Evolutionary conservation across 495 filamentous ascomycete species (phyloP).

Genomic region (Neurospora sp.): DNA sequence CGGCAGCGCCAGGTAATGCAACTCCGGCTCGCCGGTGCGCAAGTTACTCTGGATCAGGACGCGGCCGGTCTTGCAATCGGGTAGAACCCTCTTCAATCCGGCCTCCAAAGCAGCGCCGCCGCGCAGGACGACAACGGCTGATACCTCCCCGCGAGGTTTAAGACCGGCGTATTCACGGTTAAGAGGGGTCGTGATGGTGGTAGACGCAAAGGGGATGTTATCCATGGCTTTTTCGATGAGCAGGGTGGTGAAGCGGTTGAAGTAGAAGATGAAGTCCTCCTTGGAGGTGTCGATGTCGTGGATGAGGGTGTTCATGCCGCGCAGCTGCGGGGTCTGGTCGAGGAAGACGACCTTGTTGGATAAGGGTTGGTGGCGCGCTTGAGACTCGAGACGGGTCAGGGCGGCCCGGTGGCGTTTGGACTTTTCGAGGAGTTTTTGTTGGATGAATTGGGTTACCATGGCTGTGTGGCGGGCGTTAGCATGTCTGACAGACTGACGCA

Average conservation of each 20-base stretch:
- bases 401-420: conserved; percentile 71
- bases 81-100: conserved; percentile 77
- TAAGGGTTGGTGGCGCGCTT: conserved; percentile 58
- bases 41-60: conserved; percentile 84
- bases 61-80: conserved; percentile 82
- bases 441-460: conserved; percentile 87
- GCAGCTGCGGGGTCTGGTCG: conserved; percentile 63
- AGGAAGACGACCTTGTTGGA: conserved; percentile 64
- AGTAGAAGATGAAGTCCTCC: conserved; percentile 96
- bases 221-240: conserved; percentile 80
- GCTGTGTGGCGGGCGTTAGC: no score
- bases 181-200: conserved; percentile 57
- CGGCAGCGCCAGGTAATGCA: conserved; percentile 79
- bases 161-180: conserved; percentile 59
- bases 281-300: conserved; percentile 67
- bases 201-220: conserved; percentile 51
- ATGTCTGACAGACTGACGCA: no score
- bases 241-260: conserved; percentile 75
- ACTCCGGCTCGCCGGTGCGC: conserved; percentile 75
- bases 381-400: conserved; percentile 59
- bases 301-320: conserved; percentile 83
- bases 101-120: conserved; percentile 82
- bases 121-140: conserved; percentile 79
- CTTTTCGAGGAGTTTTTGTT: conserved; percentile 73
- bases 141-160: conserved; percentile 54